Conservation (phyloP, 2,329 filamentous ascomycete species). For the Alternaria brassicicola region DNA sequence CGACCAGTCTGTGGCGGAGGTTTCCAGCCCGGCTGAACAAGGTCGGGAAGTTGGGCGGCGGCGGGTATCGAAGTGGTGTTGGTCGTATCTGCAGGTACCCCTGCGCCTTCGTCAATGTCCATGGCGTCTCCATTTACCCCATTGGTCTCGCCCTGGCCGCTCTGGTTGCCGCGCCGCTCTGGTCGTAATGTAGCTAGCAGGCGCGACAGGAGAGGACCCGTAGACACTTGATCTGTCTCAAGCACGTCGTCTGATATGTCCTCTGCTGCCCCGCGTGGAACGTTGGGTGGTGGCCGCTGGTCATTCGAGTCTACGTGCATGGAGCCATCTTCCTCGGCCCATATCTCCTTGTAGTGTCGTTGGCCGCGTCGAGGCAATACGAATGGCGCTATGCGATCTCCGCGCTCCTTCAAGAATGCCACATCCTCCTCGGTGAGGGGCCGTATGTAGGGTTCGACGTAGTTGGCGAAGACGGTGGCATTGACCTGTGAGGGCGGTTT, state of each 20-base stretch:
- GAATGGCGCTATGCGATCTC: constrained; percentile 83
- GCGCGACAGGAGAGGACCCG: constrained; percentile 83
- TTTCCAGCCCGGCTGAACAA: constrained; percentile 77
- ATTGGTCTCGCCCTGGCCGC: constrained; percentile 61
- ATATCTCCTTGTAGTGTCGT: constrained; percentile 85
- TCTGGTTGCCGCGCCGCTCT: constrained; percentile 67
- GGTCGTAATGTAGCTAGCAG: constrained; percentile 81
- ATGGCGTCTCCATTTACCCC: constrained; percentile 56
- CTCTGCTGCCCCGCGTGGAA: constrained; percentile 83
- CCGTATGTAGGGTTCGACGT: constrained; percentile 89
- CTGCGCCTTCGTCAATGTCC: constrained; percentile 55
- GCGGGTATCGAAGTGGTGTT: constrained; percentile 60
- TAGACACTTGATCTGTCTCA: constrained; percentile 87
- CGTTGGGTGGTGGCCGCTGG: constrained; percentile 76
- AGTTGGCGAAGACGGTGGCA: constrained; percentile 89
- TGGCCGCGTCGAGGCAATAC: constrained; percentile 84
- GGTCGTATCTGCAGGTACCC: constrained; percentile 40
- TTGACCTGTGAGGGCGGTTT: constrained; percentile 95
- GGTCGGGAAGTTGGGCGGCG: constrained; percentile 80
- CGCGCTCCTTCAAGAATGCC: constrained; percentile 85
- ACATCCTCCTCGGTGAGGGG: constrained; percentile 92
- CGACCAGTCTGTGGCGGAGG: constrained; percentile 71
- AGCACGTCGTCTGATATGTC: constrained; percentile 84
- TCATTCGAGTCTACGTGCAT: constrained; percentile 73
- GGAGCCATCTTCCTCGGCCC: constrained; percentile 90